A percentile compares a stretch with the other conserved stretches of the same genome.
These are phyloP conservation scores for Saccharum hybrid DNA, from an alignment of 202 grass and related monocot species.

Conservation along the genomic window DNA sequence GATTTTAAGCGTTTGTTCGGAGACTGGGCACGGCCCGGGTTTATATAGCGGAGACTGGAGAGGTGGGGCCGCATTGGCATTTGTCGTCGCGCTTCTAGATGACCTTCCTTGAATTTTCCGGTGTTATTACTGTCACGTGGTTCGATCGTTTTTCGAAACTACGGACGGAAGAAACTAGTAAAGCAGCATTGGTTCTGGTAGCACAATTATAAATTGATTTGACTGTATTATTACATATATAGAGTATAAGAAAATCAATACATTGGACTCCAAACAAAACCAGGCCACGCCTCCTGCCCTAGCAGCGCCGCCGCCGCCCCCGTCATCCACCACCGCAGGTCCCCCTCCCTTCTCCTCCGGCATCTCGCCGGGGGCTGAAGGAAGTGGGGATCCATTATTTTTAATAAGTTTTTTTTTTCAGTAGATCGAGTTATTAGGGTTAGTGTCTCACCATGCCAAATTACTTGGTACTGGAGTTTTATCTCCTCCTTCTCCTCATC, in stretches of 20 bases:
- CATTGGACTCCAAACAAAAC: no score
- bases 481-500: no score
- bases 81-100: slow-evolving; percentile 32
- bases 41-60: slow-evolving; percentile 44
- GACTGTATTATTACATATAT: not conserved
- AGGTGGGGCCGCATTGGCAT: not conserved
- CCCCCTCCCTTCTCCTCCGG: no score
- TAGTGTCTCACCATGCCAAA: no score
- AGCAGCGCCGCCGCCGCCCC: no score
- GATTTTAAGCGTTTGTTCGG: slow-evolving; percentile 22
- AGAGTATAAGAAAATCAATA: not conserved
- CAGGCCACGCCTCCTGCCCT: no score
- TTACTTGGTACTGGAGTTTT: no score
- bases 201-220: not conserved
- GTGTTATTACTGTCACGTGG: slow-evolving; percentile 48
- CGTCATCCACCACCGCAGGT: no score
- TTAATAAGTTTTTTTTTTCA: no score
- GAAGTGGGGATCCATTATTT: no score
- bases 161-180: not conserved
- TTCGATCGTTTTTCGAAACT: slow-evolving; percentile 27
- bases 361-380: no score
- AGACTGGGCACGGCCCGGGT: not conserved
- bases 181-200: not conserved
- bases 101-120: slow-evolving; percentile 53
- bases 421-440: no score